phyloP scores from a whole-genome alignment of 1,284 basidiomycete species.

The Termitomyces sp. region DNA sequence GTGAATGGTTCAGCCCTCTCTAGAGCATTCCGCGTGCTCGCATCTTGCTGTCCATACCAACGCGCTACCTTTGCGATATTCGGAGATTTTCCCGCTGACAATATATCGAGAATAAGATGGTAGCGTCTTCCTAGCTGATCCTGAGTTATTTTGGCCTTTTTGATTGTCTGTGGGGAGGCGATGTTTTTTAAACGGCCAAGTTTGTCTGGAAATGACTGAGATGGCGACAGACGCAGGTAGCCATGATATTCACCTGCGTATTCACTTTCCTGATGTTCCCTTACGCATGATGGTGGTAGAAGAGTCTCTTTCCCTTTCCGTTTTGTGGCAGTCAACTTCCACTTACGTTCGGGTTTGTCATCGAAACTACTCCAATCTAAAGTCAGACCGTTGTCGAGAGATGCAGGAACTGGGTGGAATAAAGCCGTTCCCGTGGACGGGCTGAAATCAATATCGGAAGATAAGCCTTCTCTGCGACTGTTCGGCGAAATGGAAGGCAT shows the following conservation, averaged over 20 bases:
- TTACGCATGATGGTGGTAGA: slow-evolving; percentile 35
- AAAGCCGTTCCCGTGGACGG: slow-evolving; percentile 46
- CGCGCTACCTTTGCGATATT: slow-evolving; percentile 46
- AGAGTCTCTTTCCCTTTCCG: slow-evolving; percentile 53
- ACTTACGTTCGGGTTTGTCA: slow-evolving; percentile 51
- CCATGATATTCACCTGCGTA: slow-evolving; percentile 37
- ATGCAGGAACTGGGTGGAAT: slow-evolving; percentile 49
- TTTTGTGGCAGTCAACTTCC: slow-evolving; percentile 55
- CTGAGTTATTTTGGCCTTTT: slow-evolving; percentile 62
- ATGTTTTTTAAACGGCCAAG: slow-evolving; percentile 46
- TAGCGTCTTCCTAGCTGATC: slow-evolving; percentile 65
- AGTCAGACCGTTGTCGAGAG: slow-evolving; percentile 59
- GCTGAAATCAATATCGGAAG: slow-evolving; percentile 62
- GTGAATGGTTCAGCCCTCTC: slow-evolving; percentile 62
- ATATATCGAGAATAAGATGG: slow-evolving; percentile 39
- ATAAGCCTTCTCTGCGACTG: slow-evolving; percentile 24
- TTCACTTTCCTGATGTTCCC: slow-evolving; percentile 45
- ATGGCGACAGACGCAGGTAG: slow-evolving; percentile 1
- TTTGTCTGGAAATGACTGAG: slow-evolving; percentile 40
- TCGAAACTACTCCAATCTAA: slow-evolving; percentile 65
- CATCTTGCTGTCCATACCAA: slow-evolving; percentile 53
- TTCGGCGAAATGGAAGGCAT: slow-evolving; percentile 24
- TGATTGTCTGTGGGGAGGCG: slow-evolving; percentile 46
- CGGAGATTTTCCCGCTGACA: slow-evolving; percentile 30
- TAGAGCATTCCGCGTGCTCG: slow-evolving; percentile 40